Evolutionary conservation across 768 basidiomycete genomes (phyloP).

Genomic region (Boletus patriciae): DNA sequence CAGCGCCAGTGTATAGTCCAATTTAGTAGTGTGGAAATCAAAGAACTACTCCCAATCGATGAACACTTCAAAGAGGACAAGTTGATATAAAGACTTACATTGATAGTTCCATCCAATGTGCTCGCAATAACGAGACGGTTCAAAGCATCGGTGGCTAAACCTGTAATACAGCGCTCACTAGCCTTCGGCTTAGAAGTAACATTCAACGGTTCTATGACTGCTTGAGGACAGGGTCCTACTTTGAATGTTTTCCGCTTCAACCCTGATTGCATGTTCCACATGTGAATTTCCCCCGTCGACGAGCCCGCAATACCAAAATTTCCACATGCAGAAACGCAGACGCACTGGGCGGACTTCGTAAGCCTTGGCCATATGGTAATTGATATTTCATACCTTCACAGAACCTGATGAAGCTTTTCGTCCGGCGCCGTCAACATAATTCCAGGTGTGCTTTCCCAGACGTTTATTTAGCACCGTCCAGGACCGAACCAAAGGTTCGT

Average conservation of each 20-base stretch:
- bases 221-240: slow-evolving; percentile 62
- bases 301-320: slow-evolving; percentile 91
- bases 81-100: slow-evolving; percentile 51
- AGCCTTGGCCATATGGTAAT: neutral
- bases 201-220: slow-evolving; percentile 47
- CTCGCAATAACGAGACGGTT: slow-evolving; percentile 80
- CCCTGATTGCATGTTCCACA: slow-evolving; percentile 99
- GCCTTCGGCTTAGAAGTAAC: slow-evolving; percentile 40
- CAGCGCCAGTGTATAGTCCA: slow-evolving; percentile 65
- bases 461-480: slow-evolving; percentile 87
- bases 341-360: slow-evolving; percentile 47
- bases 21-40: slow-evolving; percentile 84
- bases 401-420: slow-evolving; percentile 55
- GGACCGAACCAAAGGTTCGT: slow-evolving; percentile 78
- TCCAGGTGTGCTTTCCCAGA: slow-evolving; percentile 73
- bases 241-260: slow-evolving; percentile 76
- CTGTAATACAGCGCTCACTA: slow-evolving; percentile 65
- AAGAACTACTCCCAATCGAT: slow-evolving; percentile 68
- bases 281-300: slow-evolving; percentile 72
- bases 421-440: slow-evolving; percentile 49
- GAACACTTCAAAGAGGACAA: neutral
- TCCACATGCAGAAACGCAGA: slow-evolving; percentile 91
- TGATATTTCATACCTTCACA: slow-evolving; percentile 58
- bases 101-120: slow-evolving; percentile 86
- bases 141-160: slow-evolving; percentile 81